These are phyloP conservation scores for Cokeromyces recurvatus DNA, from an alignment of 371 early-diverging fungal species.

Conservation along the genomic window DNA sequence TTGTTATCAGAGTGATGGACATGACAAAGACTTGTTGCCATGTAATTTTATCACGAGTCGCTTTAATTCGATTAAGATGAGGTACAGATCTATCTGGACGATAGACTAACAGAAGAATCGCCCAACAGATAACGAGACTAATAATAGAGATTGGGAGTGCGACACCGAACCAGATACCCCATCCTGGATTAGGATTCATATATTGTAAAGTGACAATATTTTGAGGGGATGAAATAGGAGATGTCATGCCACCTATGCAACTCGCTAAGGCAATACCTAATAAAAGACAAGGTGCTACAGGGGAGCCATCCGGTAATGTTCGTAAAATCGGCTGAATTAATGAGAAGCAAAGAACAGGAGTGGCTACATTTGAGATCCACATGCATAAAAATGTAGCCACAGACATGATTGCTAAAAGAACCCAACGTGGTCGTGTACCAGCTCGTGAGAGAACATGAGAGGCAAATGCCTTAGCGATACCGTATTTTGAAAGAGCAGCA, in stretches of 20 bases:
- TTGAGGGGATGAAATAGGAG: slow-evolving; percentile 92
- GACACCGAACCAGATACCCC: slow-evolving; percentile 78
- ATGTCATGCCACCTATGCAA: slow-evolving; percentile 93
- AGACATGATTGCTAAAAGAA: slow-evolving; percentile 69
- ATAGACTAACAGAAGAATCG: slow-evolving; percentile 61
- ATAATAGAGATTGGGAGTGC: slow-evolving; percentile 67
- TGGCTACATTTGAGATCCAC: slow-evolving; percentile 80
- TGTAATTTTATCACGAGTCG: slow-evolving; percentile 43
- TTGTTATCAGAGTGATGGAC: slow-evolving; percentile 53
- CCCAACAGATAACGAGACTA: slow-evolving; percentile 75
- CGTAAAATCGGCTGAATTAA: slow-evolving; percentile 70
- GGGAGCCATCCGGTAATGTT: slow-evolving; percentile 49
- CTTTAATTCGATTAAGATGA: slow-evolving; percentile 39
- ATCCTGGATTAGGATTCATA: slow-evolving; percentile 80
- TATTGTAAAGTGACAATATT: slow-evolving; percentile 81
- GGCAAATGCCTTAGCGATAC: slow-evolving; percentile 70
- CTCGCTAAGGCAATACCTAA: slow-evolving; percentile 92
- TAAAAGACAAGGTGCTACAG: slow-evolving; percentile 79
- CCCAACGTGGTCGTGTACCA: slow-evolving; percentile 61
- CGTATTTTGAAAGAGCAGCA: slow-evolving; percentile 42
- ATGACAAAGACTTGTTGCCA: slow-evolving; percentile 52
- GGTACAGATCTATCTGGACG: slow-evolving; percentile 50
- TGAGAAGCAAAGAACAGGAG: slow-evolving; percentile 77
- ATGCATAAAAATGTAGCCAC: slow-evolving; percentile 68
- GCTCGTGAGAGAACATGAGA: slow-evolving; percentile 62